These are phyloP conservation scores for Penicillium digitatum DNA, from an alignment of 2,329 filamentous ascomycete species.

Conservation along the genomic window DNA sequence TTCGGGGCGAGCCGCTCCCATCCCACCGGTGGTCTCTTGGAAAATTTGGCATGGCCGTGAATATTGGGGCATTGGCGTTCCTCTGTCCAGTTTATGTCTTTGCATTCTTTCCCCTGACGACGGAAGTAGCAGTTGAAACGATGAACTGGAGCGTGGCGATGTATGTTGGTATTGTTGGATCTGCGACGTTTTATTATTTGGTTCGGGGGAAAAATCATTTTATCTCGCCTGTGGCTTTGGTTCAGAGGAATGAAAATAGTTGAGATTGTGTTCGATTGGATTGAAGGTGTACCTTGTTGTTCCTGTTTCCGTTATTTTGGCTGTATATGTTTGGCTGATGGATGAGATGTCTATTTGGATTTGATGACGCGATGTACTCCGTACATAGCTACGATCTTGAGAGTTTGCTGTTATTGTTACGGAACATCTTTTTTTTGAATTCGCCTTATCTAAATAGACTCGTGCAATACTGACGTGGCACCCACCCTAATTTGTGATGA, in stretches of 20 bases:
- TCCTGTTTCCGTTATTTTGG: not conserved
- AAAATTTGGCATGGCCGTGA: constrained; percentile 43
- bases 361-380: constrained; percentile 9
- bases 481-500: not conserved
- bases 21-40: constrained; percentile 47
- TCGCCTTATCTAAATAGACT: not conserved
- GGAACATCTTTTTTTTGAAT: not conserved
- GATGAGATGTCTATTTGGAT: not conserved
- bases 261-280: not conserved
- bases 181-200: constrained; percentile 45
- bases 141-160: constrained; percentile 51
- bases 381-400: not conserved
- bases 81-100: constrained; percentile 42
- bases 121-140: constrained; percentile 30
- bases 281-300: no score
- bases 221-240: constrained; percentile 37
- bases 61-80: constrained; percentile 40
- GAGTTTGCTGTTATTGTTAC: not conserved
- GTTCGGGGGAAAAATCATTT: constrained; percentile 42
- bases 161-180: constrained; percentile 44
- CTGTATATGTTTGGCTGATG: not conserved
- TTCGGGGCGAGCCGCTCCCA: constrained; percentile 42
- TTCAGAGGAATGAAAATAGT: constrained; percentile 27
- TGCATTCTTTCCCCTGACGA: constrained; percentile 43
- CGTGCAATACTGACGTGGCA: constrained; percentile 4